Evolutionary conservation across 495 filamentous ascomycete species (phyloP).

Genomic region (Xylaria telfairii): DNA sequence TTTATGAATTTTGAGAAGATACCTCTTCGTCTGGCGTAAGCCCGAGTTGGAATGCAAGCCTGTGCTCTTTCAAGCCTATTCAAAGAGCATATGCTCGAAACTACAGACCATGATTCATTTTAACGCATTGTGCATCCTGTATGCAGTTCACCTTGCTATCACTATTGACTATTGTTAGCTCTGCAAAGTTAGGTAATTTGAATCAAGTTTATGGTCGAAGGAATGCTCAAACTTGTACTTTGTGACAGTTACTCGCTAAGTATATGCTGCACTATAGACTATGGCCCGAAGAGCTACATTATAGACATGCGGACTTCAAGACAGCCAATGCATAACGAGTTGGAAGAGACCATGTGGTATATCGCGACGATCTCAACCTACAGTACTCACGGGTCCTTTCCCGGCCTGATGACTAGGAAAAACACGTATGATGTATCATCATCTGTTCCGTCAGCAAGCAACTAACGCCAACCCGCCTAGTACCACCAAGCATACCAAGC

Average conservation of each 20-base stretch:
- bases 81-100: conserved; percentile 5
- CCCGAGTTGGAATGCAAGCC: conserved; percentile 3
- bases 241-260: background rate
- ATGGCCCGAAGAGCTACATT: background rate
- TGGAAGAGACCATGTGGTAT: background rate
- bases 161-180: no score
- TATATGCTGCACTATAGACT: background rate
- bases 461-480: background rate
- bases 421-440: background rate
- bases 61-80: no score
- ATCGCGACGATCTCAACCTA: background rate
- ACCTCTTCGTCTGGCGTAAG: conserved; percentile 6
- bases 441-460: background rate
- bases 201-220: background rate
- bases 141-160: background rate
- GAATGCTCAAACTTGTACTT: background rate
- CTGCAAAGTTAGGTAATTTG: background rate
- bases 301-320: background rate
- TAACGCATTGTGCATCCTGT: background rate
- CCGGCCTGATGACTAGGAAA: background rate
- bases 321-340: background rate
- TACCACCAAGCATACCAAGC: background rate
- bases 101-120: background rate
- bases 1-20: conserved; percentile 27
- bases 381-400: background rate